Percentiles rank a stretch among this genome's conserved stretches.
Conservation (phyloP, 2,329 filamentous ascomycete genomes). For the Chaetomium olivaceum region DNA sequence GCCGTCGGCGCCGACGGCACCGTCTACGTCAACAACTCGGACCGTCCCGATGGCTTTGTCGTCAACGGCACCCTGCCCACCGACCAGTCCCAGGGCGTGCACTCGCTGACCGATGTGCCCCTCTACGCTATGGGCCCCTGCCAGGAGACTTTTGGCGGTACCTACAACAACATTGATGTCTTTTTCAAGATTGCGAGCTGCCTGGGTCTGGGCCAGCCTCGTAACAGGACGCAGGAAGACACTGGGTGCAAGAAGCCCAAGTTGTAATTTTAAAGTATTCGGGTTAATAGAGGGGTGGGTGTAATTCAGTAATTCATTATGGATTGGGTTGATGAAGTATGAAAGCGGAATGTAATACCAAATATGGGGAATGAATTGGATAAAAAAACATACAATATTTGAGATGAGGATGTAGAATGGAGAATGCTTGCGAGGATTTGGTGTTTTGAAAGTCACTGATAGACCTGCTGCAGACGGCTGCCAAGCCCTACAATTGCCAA, state of each 20-base stretch:
- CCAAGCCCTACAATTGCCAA: background rate
- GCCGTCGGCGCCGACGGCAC: conserved; percentile 52
- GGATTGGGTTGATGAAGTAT: background rate
- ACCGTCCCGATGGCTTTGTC: conserved; percentile 66
- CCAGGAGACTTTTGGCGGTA: conserved; percentile 72
- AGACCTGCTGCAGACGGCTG: background rate
- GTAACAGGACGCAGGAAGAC: conserved; percentile 33
- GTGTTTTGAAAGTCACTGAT: background rate
- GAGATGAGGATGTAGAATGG: background rate
- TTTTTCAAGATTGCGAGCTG: conserved; percentile 74
- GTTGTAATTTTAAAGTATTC: background rate
- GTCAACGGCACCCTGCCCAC: conserved; percentile 74
- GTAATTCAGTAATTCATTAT: background rate
- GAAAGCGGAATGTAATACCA: background rate
- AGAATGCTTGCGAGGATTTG: no score
- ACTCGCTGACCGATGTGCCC: conserved; percentile 75
- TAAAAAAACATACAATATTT: background rate
- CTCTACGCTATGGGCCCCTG: conserved; percentile 67
- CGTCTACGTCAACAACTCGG: conserved; percentile 67
- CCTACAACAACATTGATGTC: conserved; percentile 70
- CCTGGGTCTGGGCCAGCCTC: conserved; percentile 54
- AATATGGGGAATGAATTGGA: background rate
- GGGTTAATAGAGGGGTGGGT: background rate
- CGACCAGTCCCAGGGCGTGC: conserved; percentile 66
- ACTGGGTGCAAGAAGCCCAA: conserved; percentile 2